Evolutionary conservation across 1,284 basidiomycete species (phyloP).

Genomic region (Vanrija pseudolonga): DNA sequence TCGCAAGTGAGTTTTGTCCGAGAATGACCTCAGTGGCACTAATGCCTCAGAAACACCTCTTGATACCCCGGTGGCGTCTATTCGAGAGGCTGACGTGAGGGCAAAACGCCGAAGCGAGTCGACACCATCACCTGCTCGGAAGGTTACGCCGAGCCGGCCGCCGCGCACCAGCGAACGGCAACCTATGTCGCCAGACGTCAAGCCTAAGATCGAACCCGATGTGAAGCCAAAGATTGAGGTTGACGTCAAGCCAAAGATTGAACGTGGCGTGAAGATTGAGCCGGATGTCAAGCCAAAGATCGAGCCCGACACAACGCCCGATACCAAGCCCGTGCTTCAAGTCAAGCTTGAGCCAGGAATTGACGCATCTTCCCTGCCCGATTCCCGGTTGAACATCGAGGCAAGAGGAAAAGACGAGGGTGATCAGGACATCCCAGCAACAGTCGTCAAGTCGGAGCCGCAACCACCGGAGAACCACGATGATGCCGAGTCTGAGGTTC

Average conservation of each 20-base stretch:
- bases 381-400: too few relatives aligned
- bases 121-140: neutral
- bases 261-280: neutral
- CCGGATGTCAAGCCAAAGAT: neutral
- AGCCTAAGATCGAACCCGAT: neutral
- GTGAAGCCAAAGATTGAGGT: neutral
- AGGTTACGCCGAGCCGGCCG: too few relatives aligned
- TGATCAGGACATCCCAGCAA: too few relatives aligned
- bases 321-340: neutral
- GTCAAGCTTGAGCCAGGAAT: too few relatives aligned
- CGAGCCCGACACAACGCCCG: neutral
- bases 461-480: neutral
- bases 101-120: neutral
- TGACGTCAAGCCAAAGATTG: neutral
- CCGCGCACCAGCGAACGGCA: too few relatives aligned
- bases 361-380: too few relatives aligned
- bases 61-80: neutral
- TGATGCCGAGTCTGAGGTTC: neutral
- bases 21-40: neutral
- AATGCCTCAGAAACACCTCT: neutral
- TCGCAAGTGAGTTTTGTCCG: conserved; percentile 21
- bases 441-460: too few relatives aligned
- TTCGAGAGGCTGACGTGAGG: neutral
- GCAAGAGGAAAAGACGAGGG: too few relatives aligned
- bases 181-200: neutral